Base-by-base conservation (phyloP, 2,329 filamentous ascomycete genomes). In the Claviceps maximensis region DNA sequence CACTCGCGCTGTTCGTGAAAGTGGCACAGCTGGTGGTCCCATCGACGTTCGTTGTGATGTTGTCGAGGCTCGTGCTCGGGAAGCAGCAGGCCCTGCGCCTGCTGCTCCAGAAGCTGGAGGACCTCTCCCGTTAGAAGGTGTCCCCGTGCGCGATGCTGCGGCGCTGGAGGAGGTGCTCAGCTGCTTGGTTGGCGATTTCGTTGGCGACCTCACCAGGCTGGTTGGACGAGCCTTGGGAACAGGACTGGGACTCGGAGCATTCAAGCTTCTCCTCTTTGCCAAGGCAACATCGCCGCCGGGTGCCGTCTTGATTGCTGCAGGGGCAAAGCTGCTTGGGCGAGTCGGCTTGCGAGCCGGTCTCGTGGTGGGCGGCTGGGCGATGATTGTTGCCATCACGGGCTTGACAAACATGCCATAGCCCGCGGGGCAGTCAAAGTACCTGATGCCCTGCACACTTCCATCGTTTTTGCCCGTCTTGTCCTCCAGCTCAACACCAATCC, bases 381-480 rank as follows among this genome's bases (percentile, higher is more conserved):
- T 68, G 57, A 83, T 72, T 13, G 76, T 77, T 49, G 93, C 74
- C 54, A 84, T 84, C 52, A 78, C 72, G 31, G 88, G 83, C 57
- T 87, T 80, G 53, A 96, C 79, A 63, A 98, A 97, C 81, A 98
- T 93, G 64, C 83, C 83, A 58, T 75, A 74, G 42, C 75, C 88
- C 80, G 78, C 84, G 69, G 65, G 77, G 70, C 91, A 97, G 49
- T 90, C 82, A 61, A 95, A 97, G 66, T 97, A 97, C 21, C 88
- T 77, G 64, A 88, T 80, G 56, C 89, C 90, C 67, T 91, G 81
- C 47, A 97, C 88, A 53, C 86, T 85, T 58, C 91, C 91, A 75
- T 97, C 89, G 62, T 97, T 97, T 74, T 97, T 97, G 33, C 93
- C 91, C 21, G 78, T 80, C 51, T 83, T 75, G 47, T 88, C 85